Conservation (phyloP, 306 rosid species). For the Inga laurina region DNA sequence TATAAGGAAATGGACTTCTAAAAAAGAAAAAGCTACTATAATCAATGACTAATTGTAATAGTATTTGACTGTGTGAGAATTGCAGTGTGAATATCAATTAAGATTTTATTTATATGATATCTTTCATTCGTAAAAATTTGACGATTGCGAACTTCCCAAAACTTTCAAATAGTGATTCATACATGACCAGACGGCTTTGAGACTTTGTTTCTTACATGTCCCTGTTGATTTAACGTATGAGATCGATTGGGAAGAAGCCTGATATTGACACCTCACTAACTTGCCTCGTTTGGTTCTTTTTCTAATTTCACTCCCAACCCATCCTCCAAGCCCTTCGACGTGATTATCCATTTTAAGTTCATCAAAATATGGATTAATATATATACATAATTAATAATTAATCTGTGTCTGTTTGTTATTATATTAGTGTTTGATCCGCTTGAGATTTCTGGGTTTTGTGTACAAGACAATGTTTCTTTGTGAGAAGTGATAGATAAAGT, state of each 20-base stretch:
- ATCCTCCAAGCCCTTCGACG: neutral
- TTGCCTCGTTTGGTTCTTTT: neutral
- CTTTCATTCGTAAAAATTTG: too few relatives aligned
- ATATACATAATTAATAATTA: too few relatives aligned
- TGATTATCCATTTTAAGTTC: neutral
- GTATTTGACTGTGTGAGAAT: too few relatives aligned
- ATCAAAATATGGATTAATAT: neutral
- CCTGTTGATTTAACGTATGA: constrained; percentile 16
- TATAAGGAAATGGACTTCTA: too few relatives aligned
- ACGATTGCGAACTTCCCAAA: too few relatives aligned
- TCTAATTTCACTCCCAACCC: neutral
- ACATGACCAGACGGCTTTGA: constrained; percentile 28
- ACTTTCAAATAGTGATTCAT: too few relatives aligned
- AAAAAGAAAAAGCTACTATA: too few relatives aligned
- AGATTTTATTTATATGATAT: too few relatives aligned
- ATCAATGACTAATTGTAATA: too few relatives aligned
- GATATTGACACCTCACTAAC: constrained; percentile 25
- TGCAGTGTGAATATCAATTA: too few relatives aligned
- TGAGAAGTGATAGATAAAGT: neutral
- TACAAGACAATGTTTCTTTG: neutral
- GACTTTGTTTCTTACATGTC: constrained; percentile 15
- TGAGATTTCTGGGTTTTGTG: neutral
- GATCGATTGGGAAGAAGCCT: neutral
- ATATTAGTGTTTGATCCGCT: neutral
- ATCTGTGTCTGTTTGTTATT: neutral